Conservation (phyloP, 129 eudicot genomes). For the Cynara cardunculus region DNA sequence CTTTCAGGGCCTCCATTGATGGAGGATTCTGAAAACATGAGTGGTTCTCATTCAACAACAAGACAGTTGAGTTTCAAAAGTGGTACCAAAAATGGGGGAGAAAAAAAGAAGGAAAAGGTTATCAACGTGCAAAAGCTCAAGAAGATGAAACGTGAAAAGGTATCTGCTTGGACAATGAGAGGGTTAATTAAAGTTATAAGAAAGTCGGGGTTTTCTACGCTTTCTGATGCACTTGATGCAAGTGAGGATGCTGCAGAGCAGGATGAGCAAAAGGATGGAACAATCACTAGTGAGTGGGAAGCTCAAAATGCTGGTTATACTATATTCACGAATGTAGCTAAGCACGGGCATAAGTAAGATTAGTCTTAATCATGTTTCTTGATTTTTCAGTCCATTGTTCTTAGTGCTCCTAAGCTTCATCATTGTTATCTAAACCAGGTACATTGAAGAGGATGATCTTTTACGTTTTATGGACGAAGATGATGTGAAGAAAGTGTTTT, state of each 20-base stretch:
- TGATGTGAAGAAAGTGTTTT: conserved; percentile 44
- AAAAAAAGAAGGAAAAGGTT: conserved; percentile 39
- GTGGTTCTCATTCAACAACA: conserved; percentile 2
- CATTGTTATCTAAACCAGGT: conserved; percentile 27
- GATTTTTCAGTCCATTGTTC: background rate
- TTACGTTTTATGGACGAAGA: conserved; percentile 46
- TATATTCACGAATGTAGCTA: conserved; percentile 52
- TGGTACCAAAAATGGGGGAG: conserved; percentile 22
- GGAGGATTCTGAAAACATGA: conserved; percentile 22
- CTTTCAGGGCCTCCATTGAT: conserved; percentile 63
- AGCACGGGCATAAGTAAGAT: conserved; percentile 43
- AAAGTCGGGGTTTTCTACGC: conserved; percentile 49
- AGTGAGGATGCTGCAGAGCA: conserved; percentile 38
- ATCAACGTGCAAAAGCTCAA: conserved; percentile 68
- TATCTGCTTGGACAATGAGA: conserved; percentile 85
- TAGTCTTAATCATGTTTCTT: background rate
- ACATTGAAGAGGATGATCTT: conserved; percentile 59
- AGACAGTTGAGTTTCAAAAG: conserved; percentile 50
- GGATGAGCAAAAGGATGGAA: conserved; percentile 36
- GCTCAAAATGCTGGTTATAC: conserved; percentile 44
- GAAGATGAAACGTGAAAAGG: conserved; percentile 47
- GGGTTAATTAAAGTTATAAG: conserved; percentile 59
- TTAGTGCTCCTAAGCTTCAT: background rate
- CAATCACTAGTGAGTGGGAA: conserved; percentile 53
- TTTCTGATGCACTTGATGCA: conserved; percentile 51